Evolutionary conservation across 257 asterid genomes (phyloP), one percentile per base, ranked within the genome.

Genomic region (Fraxinus cuspidata): DNA sequence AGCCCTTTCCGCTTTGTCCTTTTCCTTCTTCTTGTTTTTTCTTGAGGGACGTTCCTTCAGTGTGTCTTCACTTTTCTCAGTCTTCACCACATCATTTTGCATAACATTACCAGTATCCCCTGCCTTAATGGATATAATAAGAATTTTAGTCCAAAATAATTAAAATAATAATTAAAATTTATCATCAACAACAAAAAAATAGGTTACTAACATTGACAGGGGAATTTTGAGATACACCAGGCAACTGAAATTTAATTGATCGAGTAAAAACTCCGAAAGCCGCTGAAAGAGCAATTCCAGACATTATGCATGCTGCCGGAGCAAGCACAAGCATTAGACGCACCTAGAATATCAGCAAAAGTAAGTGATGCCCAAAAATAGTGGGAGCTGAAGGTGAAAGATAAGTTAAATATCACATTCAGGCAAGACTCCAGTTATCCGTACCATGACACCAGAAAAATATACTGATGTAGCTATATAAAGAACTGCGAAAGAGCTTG

Each of bases 301-400:
- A 96, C 98, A 96, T 87, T 84, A 96, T 92, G 85, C 99, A 96
- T 75, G 99, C 99, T 16, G 98, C 99, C 56, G 99, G 98, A 81
- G 99, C 99, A 74, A 96, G 94, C 51, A 96, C 99, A 81, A 96
- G 98, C 99, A 96, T 96, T 81, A 96, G 86, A 21, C 99, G 97
- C 75, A 93, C 99, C 99, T 92, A 88, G 51, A 81, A 82, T 83
- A 77, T 71, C 60, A 82, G 79, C 70, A 78, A 83, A 77, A 23
- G 34, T 75, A 69, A 77, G 77, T 80, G 63, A 67, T 25, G 27
- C 56, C 56, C 70, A 69, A 32, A 4, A 42, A 60, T 2, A 11
- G 19, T 13, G 69, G 38, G 76, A 68, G 70, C 65, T 34, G 42
- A 81, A 80, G 53, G 76, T 21, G 12, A 58, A 58, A 58, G 66